Percentiles rank a stretch among this genome's conserved stretches.
These are phyloP conservation scores for Populus hybrid DNA, from an alignment of 441 rosid species.

Conservation along the genomic window DNA sequence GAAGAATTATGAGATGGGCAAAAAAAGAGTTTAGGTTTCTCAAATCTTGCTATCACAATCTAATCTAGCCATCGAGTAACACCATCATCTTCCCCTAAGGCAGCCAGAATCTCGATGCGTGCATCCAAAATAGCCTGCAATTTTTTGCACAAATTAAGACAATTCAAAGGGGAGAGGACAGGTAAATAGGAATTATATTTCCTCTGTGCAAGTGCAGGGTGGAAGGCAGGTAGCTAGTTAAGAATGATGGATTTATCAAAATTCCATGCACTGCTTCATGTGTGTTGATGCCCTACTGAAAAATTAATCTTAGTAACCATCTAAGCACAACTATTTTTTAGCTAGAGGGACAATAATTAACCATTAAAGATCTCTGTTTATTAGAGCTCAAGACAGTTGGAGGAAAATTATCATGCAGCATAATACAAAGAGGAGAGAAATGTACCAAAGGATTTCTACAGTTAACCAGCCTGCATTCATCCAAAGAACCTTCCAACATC, in stretches of 20 bases:
- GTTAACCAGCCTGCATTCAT: constrained; percentile 83
- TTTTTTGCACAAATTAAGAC: constrained; percentile 19
- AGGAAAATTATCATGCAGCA: not conserved
- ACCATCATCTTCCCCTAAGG: constrained; percentile 75
- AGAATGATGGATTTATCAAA: no score
- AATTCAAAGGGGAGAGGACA: not conserved
- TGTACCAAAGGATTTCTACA: constrained; percentile 77
- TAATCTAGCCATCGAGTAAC: constrained; percentile 87
- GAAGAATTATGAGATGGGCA: not conserved
- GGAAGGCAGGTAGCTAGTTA: not conserved
- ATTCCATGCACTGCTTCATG: not conserved
- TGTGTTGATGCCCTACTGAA: not conserved
- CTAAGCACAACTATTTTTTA: not conserved
- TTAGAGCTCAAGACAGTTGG: not conserved
- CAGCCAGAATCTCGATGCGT: constrained; percentile 76
- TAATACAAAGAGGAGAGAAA: not conserved
- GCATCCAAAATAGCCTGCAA: constrained; percentile 84
- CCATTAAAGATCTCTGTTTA: not conserved
- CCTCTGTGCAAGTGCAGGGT: not conserved
- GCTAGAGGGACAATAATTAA: not conserved
- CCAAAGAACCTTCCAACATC: constrained; percentile 85
- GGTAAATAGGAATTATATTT: not conserved
- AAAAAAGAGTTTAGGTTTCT: constrained; percentile 6
- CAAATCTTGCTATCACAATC: constrained; percentile 16
- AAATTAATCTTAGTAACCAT: not conserved